Evolutionary conservation across 139 green algal species (phyloP), one percentile per base, ranked within the genome.

Genomic region (Haematococcus lacustris): DNA sequence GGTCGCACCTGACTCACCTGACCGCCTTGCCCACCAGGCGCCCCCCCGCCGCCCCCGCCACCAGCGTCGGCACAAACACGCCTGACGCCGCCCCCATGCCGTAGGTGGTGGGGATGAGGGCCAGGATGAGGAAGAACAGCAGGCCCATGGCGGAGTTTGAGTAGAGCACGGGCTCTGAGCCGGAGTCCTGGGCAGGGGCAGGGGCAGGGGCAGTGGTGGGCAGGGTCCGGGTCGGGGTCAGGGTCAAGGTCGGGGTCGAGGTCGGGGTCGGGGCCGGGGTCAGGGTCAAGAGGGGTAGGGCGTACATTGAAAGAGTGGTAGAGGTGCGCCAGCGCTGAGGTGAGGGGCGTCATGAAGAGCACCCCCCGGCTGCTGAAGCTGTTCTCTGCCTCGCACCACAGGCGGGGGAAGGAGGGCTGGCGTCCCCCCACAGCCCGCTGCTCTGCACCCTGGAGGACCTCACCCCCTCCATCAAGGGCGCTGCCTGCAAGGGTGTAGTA

Each of bases 51-150:
- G 77, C 85, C 28, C 89, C 88, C 0, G 91, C 68, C 2, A 86
- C 68, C 47, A 94, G 71, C 9, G 80, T 86, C 0, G 89, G 88
- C 41, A 94, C 85, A 77, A 94, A 93, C 9, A 94, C 73, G 21
- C 88, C 89, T 50, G 87, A 88, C 43, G 83, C 76, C 33, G 86
- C 83, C 26, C 87, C 88, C 34, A 91, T 80, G 38, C 90, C 90
- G 69, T 90, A 91, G 13, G 88, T 91, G 67, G 72, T 62, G 28
- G 81, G 80, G 75, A 91, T 91, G 68, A 89, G 74, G 41, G 68
- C 38, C 66, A 81, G 87, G 37, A 80, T 76, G 4, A 86, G 53
- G 25, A 86, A 3, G 2, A 77, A 70, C 47, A 89, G 81, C 21
- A 87, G 37, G 0, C 34, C 68, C 13, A 68, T 25, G 39, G 13